Percentiles rank a stretch among this genome's conserved stretches.
Conservation (phyloP, 2,329 filamentous ascomycete species). For the Diplodia sapinea region DNA sequence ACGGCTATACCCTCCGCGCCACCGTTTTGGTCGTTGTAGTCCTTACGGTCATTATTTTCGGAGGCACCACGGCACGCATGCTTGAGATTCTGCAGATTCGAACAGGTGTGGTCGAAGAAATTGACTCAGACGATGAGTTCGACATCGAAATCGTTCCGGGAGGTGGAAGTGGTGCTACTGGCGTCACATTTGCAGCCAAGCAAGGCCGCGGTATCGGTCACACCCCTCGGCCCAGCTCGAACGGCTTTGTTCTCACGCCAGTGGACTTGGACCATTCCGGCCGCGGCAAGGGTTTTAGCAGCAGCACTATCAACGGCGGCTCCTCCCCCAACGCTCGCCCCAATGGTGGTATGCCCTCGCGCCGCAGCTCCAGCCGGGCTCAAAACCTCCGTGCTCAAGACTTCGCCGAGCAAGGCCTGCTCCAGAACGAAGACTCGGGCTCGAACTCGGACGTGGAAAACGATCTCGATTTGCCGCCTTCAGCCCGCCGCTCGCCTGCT, state of each 20-base stretch:
- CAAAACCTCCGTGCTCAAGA: conserved; percentile 51
- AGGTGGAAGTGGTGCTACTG: conserved; percentile 57
- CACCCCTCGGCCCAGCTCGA: conserved; percentile 63
- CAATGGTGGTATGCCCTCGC: conserved; percentile 50
- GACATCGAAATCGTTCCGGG: conserved; percentile 80
- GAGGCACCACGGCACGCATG: conserved; percentile 96
- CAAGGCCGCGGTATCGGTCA: conserved; percentile 79
- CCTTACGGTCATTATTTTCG: conserved; percentile 97
- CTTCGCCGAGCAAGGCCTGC: conserved; percentile 60
- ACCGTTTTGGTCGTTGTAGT: conserved; percentile 98
- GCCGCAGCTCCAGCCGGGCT: conserved; percentile 59
- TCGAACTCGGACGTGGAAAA: conserved; percentile 59
- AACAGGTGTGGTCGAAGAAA: conserved; percentile 94
- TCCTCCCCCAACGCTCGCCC: conserved; percentile 45
- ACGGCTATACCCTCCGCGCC: conserved; percentile 81
- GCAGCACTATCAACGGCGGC: conserved; percentile 58
- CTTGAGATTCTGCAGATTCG: conserved; percentile 95
- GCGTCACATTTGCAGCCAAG: conserved; percentile 75
- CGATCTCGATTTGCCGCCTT: conserved; percentile 64
- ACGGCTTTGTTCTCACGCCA: conserved; percentile 62
- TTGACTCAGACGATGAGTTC: conserved; percentile 97
- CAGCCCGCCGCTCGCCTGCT: conserved; percentile 56
- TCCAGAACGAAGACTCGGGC: conserved; percentile 55
- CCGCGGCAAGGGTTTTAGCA: conserved; percentile 63
- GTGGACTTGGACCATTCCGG: conserved; percentile 47